phyloP scores from a whole-genome alignment of 164 flowering plant species.

The Platanus orientalis region DNA sequence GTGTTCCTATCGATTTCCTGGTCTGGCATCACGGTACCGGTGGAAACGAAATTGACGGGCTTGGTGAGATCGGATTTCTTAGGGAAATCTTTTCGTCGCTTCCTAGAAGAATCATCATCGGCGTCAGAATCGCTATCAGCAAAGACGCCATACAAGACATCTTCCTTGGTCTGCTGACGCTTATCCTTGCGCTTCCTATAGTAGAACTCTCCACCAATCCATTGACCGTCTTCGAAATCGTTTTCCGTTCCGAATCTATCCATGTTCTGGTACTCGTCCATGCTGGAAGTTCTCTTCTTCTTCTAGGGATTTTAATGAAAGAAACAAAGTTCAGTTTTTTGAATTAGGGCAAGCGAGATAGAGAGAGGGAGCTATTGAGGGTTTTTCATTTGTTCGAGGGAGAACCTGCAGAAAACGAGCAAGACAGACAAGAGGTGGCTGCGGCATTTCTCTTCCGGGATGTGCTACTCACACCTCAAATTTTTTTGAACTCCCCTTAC shows the following conservation, averaged over 20 bases:
- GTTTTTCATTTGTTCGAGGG: no score
- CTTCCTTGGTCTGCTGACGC: slow-evolving; percentile 64
- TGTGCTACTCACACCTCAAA: no score
- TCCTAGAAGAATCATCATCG: slow-evolving; percentile 35
- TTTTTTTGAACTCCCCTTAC: no score
- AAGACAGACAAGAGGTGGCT: no score
- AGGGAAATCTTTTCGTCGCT: slow-evolving; percentile 39
- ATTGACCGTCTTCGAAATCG: slow-evolving; percentile 82
- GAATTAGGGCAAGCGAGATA: no score
- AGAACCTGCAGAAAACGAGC: no score
- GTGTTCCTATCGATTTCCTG: slow-evolving; percentile 50
- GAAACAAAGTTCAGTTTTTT: no score
- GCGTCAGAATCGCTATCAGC: slow-evolving; percentile 45
- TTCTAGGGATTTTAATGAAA: neutral
- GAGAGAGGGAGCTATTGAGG: no score
- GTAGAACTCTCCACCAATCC: slow-evolving; percentile 77
- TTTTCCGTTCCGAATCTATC: slow-evolving; percentile 77
- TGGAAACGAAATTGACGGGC: slow-evolving; percentile 84
- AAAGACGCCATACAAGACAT: slow-evolving; percentile 65
- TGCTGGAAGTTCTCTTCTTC: slow-evolving; percentile 4
- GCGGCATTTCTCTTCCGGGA: no score
- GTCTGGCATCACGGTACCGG: slow-evolving; percentile 66
- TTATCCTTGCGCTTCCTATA: slow-evolving; percentile 58
- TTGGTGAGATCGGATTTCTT: slow-evolving; percentile 53
- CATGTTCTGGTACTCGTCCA: slow-evolving; percentile 82